Percentiles rank a stretch among this genome's conserved stretches.
phyloP scores from a whole-genome alignment of 768 basidiomycete genomes.

The Naganishia vishniacii region DNA sequence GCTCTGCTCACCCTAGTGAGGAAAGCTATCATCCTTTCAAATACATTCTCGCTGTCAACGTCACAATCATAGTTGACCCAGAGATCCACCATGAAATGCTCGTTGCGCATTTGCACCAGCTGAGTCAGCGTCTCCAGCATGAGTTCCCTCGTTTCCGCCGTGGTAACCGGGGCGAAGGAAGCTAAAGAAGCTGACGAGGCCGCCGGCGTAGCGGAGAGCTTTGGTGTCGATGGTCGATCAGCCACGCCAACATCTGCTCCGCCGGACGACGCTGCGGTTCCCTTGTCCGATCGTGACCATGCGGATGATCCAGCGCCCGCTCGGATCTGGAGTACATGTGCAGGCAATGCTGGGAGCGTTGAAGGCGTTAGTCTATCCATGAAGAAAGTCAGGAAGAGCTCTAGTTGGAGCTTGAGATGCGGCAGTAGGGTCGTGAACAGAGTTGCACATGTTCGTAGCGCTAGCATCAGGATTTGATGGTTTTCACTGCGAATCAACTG shows the following conservation, averaged over 20 bases:
- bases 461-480: slow-evolving; percentile 65
- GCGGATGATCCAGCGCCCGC: slow-evolving; percentile 46
- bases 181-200: slow-evolving; percentile 46
- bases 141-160: slow-evolving; percentile 79
- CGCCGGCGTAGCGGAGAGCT: slow-evolving; percentile 49
- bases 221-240: slow-evolving; percentile 22
- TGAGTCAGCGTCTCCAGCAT: slow-evolving; percentile 81
- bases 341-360: slow-evolving; percentile 35
- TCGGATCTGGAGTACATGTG: slow-evolving; percentile 31
- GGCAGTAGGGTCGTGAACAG: slow-evolving; percentile 79
- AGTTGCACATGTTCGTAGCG: slow-evolving; percentile 79
- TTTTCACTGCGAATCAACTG: slow-evolving; percentile 91
- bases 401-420: slow-evolving; percentile 86
- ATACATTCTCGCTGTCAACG: slow-evolving; percentile 90
- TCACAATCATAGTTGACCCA: slow-evolving; percentile 97
- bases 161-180: slow-evolving; percentile 53
- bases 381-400: slow-evolving; percentile 87
- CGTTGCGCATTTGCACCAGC: slow-evolving; percentile 60
- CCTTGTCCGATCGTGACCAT: slow-evolving; percentile 14
- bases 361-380: slow-evolving; percentile 75
- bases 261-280: slow-evolving; percentile 28
- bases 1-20: slow-evolving; percentile 60
- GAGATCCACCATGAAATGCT: slow-evolving; percentile 90
- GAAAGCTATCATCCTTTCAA: slow-evolving; percentile 82
- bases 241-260: slow-evolving; percentile 37